phyloP scores from a whole-genome alignment of 148 eudicot species.

The Oxyria digyna region DNA sequence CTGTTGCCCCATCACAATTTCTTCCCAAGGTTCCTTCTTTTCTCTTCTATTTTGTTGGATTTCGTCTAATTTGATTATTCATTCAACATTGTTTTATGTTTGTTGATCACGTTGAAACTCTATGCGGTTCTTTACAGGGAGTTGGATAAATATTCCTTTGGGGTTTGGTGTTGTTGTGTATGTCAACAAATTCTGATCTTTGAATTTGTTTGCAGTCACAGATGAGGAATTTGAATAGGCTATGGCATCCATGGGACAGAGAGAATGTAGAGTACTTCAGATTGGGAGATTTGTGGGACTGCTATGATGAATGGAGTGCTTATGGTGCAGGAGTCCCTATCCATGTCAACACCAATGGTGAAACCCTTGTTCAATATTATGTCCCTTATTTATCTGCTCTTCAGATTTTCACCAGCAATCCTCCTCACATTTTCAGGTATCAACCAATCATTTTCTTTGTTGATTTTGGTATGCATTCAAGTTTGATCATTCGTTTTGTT shows the following conservation, averaged over 20 bases:
- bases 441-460: not conserved
- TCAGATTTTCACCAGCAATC: slow-evolving; percentile 72
- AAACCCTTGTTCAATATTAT: slow-evolving; percentile 72
- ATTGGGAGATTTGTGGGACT: slow-evolving; percentile 72
- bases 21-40: slow-evolving; percentile 51
- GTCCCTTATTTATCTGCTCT: slow-evolving; percentile 92
- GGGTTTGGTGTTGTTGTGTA: too few relatives aligned
- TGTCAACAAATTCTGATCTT: not conserved
- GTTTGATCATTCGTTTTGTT: not conserved
- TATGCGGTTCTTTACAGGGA: too few relatives aligned
- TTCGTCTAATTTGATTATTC: not conserved
- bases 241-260: slow-evolving; percentile 95
- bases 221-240: slow-evolving; percentile 54
- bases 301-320: slow-evolving; percentile 93
- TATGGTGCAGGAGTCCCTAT: slow-evolving; percentile 96
- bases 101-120: not conserved
- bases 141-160: too few relatives aligned
- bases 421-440: slow-evolving; percentile 58
- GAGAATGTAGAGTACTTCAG: slow-evolving; percentile 71
- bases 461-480: not conserved
- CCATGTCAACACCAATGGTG: slow-evolving; percentile 18
- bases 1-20: slow-evolving; percentile 57
- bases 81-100: not conserved
- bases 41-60: not conserved
- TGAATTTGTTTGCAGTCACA: slow-evolving; percentile 37